These are phyloP conservation scores for Paecilomyces sp. DNA, from an alignment of 2,329 filamentous ascomycete genomes.

Conservation along the genomic window DNA sequence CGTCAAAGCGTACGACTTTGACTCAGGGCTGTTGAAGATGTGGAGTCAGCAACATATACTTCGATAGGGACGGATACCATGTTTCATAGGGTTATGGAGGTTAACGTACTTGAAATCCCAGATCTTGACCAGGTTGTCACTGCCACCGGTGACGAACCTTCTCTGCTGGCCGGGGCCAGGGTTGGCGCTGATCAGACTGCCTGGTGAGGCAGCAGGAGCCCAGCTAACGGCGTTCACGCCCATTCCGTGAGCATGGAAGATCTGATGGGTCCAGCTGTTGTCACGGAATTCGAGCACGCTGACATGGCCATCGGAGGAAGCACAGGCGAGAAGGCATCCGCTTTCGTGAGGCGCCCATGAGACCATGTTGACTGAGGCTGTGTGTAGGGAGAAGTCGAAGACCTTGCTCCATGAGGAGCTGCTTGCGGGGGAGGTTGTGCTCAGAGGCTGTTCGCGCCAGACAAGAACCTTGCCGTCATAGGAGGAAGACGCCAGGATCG, in stretches of 20 bases:
- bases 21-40: slow-evolving; percentile 35
- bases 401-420: slow-evolving; percentile 70
- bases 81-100: not conserved
- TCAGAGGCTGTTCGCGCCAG: slow-evolving; percentile 73
- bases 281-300: slow-evolving; percentile 96
- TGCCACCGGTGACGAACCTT: slow-evolving; percentile 89
- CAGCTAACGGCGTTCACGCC: slow-evolving; percentile 95
- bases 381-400: slow-evolving; percentile 89
- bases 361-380: slow-evolving; percentile 92
- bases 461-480: slow-evolving; percentile 99
- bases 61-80: slow-evolving; percentile 3
- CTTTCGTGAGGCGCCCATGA: slow-evolving; percentile 96
- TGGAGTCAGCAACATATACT: slow-evolving; percentile 4
- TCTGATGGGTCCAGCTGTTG: slow-evolving; percentile 81
- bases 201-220: slow-evolving; percentile 79
- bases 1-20: slow-evolving; percentile 45
- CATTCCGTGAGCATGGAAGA: slow-evolving; percentile 85
- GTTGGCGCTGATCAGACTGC: slow-evolving; percentile 71
- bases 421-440: slow-evolving; percentile 28
- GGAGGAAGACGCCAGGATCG: slow-evolving; percentile 88
- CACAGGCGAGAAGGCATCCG: slow-evolving; percentile 89
- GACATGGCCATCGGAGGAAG: slow-evolving; percentile 87
- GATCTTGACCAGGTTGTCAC: slow-evolving; percentile 87
- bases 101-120: slow-evolving; percentile 66
- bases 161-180: slow-evolving; percentile 58